phyloP scores from a whole-genome alignment of 73 alveolate species.

The Paramecium octaurelia region DNA sequence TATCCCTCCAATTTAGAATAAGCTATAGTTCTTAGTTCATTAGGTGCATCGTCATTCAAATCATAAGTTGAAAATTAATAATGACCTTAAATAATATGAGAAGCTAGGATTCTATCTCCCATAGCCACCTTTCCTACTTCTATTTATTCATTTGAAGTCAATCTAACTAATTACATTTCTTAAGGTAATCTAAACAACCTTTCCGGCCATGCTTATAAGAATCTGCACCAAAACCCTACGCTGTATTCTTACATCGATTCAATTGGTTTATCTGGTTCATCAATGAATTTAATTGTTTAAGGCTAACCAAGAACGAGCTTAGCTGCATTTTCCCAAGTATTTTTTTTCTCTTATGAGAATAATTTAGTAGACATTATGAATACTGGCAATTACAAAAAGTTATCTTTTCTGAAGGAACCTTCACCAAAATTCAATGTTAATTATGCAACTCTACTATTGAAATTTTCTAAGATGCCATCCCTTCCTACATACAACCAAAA shows the following conservation, averaged over 20 bases:
- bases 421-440: conserved; percentile 1
- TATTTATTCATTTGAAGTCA: background rate
- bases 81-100: background rate
- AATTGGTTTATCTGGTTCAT: conserved; percentile 14
- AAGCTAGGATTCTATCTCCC: conserved; percentile 36
- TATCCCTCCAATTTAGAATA: conserved; percentile 15
- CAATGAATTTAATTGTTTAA: background rate
- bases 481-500: background rate
- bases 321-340: background rate
- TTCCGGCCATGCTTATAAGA: background rate
- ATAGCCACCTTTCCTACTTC: background rate
- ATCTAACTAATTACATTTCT: conserved; percentile 23
- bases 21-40: background rate
- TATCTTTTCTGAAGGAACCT: background rate
- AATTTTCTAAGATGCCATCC: background rate
- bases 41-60: conserved; percentile 21
- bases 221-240: conserved; percentile 27
- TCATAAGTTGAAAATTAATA: conserved; percentile 36
- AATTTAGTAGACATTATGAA: background rate
- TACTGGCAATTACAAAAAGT: background rate
- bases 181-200: background rate
- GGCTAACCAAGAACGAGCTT: background rate
- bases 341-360: background rate
- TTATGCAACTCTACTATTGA: conserved; percentile 1
- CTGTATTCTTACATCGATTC: background rate